These are phyloP conservation scores for Tetrapisispora taiwanensis DNA, from an alignment of 805 yeast species.

Conservation along the genomic window DNA sequence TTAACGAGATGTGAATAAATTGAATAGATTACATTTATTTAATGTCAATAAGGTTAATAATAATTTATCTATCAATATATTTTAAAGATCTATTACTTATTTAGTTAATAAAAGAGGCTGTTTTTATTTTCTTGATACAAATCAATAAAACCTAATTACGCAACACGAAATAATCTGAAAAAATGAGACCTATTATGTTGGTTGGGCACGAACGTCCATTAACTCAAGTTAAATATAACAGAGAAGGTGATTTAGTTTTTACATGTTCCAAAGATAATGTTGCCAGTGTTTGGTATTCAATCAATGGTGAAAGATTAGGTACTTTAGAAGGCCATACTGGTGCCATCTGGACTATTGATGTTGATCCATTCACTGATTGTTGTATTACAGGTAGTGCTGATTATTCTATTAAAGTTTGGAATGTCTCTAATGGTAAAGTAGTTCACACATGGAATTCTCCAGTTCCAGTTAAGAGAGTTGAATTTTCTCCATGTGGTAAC, in stretches of 20 bases:
- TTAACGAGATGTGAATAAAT: neutral
- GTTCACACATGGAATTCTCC: constrained; percentile 61
- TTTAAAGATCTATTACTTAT: too few relatives aligned
- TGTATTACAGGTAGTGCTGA: constrained; percentile 43
- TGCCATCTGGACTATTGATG: constrained; percentile 91
- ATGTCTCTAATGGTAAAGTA: constrained; percentile 54
- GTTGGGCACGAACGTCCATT: constrained; percentile 97
- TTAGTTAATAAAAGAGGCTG: too few relatives aligned
- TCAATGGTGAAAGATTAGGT: constrained; percentile 94
- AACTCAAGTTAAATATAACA: constrained; percentile 91
- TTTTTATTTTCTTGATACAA: too few relatives aligned
- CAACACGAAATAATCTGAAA: neutral
- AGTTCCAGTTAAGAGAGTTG: constrained; percentile 87
- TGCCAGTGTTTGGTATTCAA: constrained; percentile 88
- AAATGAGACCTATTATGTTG: constrained; percentile 58
- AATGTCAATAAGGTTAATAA: too few relatives aligned
- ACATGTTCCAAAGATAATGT: constrained; percentile 86
- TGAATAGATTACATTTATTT: neutral
- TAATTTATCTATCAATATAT: too few relatives aligned
- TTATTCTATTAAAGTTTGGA: neutral
- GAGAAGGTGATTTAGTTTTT: constrained; percentile 88
- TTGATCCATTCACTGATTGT: constrained; percentile 55
- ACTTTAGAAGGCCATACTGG: constrained; percentile 85
- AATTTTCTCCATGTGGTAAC: constrained; percentile 65
- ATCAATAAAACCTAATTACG: neutral